phyloP scores from a whole-genome alignment of 2,329 filamentous ascomycete genomes.

The Aspergillus flavus region DNA sequence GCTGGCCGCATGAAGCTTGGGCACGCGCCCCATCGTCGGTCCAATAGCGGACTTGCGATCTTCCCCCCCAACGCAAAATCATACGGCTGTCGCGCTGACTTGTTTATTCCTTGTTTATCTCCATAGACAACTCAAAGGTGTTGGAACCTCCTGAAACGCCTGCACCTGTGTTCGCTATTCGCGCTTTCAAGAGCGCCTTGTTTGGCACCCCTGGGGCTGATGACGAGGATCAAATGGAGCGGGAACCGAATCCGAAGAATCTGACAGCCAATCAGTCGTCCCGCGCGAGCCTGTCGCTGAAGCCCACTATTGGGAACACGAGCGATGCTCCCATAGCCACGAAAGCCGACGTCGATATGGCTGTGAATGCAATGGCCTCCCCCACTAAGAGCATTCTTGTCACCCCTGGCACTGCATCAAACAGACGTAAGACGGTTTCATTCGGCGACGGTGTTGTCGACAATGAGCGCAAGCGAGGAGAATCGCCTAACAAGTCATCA shows the following conservation, averaged over 20 bases:
- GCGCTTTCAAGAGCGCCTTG: constrained; percentile 66
- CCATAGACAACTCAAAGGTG: constrained; percentile 53
- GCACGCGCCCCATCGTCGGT: constrained; percentile 2
- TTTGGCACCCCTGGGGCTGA: constrained; percentile 64
- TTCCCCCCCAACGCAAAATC: constrained; percentile 7
- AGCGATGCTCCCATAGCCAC: constrained; percentile 23
- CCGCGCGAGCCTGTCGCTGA: constrained; percentile 24
- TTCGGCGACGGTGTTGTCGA: constrained; percentile 61
- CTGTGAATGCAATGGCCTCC: constrained; percentile 43
- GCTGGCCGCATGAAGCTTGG: constrained; percentile 13
- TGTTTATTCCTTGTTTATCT: constrained; percentile 15
- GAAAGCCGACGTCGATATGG: constrained; percentile 27
- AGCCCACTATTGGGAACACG: constrained; percentile 23
- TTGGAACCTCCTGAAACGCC: constrained; percentile 65
- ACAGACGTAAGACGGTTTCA: constrained; percentile 62
- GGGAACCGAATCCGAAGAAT: constrained; percentile 18
- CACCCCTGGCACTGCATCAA: constrained; percentile 61
- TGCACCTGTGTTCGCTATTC: constrained; percentile 67
- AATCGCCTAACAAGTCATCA: constrained; percentile 46
- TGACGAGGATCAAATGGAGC: constrained; percentile 38
- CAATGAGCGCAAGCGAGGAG: constrained; percentile 55
- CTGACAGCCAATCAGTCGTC: constrained; percentile 21
- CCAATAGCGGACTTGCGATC: constrained; percentile 15
- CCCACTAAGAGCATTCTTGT: constrained; percentile 66
- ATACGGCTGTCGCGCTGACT: constrained; percentile 16